These are phyloP conservation scores for Kodamaea neixiangensis DNA, from an alignment of 805 yeast genomes.

Conservation along the genomic window DNA sequence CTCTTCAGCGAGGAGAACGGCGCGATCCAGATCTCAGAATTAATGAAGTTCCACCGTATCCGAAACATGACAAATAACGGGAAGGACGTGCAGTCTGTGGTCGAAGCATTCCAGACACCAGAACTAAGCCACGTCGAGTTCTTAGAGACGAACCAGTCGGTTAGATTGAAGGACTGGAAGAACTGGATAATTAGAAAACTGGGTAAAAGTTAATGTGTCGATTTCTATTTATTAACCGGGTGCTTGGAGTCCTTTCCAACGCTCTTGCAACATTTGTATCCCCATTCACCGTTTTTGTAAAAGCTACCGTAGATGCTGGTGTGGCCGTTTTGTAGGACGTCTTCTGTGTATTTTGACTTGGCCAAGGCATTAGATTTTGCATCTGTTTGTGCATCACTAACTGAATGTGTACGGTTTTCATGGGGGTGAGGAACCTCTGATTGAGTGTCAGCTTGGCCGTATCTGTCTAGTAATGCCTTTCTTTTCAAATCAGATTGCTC, in stretches of 20 bases:
- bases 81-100: constrained; percentile 13
- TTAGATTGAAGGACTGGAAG: constrained; percentile 21
- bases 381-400: background rate
- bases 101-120: constrained; percentile 13
- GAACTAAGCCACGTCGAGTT: constrained; percentile 15
- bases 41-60: constrained; percentile 20
- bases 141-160: constrained; percentile 12
- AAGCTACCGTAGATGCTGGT: constrained; percentile 47
- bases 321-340: constrained; percentile 39
- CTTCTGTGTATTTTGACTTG: constrained; percentile 35
- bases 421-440: background rate
- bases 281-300: constrained; percentile 45
- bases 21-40: constrained; percentile 15
- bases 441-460: constrained; percentile 13
- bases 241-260: constrained; percentile 24
- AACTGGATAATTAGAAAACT: constrained; percentile 15
- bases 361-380: background rate
- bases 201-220: background rate
- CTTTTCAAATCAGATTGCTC: constrained; percentile 12
- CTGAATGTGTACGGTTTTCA: too few species aligned
- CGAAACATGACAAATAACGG: constrained; percentile 17
- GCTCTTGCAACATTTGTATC: constrained; percentile 44
- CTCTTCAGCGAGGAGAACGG: constrained; percentile 20
- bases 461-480: constrained; percentile 18
- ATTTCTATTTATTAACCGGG: background rate